Evolutionary conservation across 768 basidiomycete genomes (phyloP).

Genomic region (Tricholoma terreum): DNA sequence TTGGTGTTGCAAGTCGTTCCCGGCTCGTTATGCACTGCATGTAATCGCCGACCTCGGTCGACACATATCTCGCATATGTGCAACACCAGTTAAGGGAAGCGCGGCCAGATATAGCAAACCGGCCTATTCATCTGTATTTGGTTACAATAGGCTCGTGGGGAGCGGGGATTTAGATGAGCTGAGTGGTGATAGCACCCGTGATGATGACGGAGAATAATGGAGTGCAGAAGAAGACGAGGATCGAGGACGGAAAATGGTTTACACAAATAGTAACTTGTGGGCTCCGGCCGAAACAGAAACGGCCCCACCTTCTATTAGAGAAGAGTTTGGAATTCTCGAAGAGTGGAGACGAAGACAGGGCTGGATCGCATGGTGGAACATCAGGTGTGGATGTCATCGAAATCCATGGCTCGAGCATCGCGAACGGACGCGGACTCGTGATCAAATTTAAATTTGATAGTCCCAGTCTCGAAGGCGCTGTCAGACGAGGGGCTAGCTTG

Average conservation of each 20-base stretch:
- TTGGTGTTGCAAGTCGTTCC: conserved; percentile 80
- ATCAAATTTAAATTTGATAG: too few species aligned
- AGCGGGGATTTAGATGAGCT: conserved; percentile 67
- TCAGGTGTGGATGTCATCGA: too few species aligned
- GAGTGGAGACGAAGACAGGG: conserved; percentile 44
- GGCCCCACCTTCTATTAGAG: conserved; percentile 46
- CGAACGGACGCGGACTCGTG: conserved; percentile 70
- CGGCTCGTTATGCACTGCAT: conserved; percentile 63
- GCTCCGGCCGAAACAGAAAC: conserved; percentile 63
- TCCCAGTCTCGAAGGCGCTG: too few species aligned
- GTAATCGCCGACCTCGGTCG: conserved; percentile 60
- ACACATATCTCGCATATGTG: conserved; percentile 67
- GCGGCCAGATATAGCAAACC: conserved; percentile 80
- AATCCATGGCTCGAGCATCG: conserved; percentile 48
- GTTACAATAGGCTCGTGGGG: conserved; percentile 70
- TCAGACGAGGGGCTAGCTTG: conserved; percentile 49
- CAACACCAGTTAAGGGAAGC: conserved; percentile 77
- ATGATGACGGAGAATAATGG: conserved; percentile 72
- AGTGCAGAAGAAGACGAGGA: conserved; percentile 58
- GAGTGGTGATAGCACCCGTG: conserved; percentile 66
- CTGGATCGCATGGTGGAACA: conserved; percentile 59
- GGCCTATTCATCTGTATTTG: conserved; percentile 74
- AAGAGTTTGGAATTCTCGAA: conserved; percentile 49
- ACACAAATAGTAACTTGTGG: too few species aligned
- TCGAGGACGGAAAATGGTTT: conserved; percentile 53